Evolutionary conservation across 1,284 basidiomycete species (phyloP), one percentile per base, ranked within the genome.

Genomic region (Trichosporon ovoides): DNA sequence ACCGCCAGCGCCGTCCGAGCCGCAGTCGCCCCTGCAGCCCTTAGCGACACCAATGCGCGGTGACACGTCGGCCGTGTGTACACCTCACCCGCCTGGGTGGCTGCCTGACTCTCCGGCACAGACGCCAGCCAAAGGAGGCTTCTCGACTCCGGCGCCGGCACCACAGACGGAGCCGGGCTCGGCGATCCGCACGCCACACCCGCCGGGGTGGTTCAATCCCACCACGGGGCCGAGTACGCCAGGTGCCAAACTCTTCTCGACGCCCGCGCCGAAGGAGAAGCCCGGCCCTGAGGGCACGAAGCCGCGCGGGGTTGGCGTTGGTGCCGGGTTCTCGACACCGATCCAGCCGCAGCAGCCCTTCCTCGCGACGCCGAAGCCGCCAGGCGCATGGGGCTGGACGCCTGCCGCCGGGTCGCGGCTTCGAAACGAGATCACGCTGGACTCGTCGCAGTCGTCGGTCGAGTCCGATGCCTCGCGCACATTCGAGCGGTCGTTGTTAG

Each of bases 361-460:
- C 22, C 22, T 38, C 3, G 18, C 36, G 24, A 57, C 55, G n/a
- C 48, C 51, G 9, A 60, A 59, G 11, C 53, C 48, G 7, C 46
- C 49, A 9, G 50, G 38, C 28, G 55, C 50, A 16, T 52, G 37
- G 49, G 22, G 31, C n/a, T 37, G 54, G n/a, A 38, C 53, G 18
- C 35, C 38, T 9, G 36, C 35, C 1, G 37, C 48, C 53, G 10
- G 51, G 18, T 61, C 59, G 13, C 28, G 55, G 1, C 37, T 57
- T 7, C 56, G 59, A 18, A 61, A 60, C 38, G 61, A 64, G 59
- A 38, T 58, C 35, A 46, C 61, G 51, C 56, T 59, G 28, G 53
- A 67, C 57, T 56, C 67, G 43, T 51, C 59, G 53, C 4, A 43
- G 49, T 35, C 49, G 24, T 55, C 57, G 36, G 52, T 38, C 38